These are phyloP conservation scores for Immersiella caudata DNA, from an alignment of 495 filamentous ascomycete species.

Conservation along the genomic window DNA sequence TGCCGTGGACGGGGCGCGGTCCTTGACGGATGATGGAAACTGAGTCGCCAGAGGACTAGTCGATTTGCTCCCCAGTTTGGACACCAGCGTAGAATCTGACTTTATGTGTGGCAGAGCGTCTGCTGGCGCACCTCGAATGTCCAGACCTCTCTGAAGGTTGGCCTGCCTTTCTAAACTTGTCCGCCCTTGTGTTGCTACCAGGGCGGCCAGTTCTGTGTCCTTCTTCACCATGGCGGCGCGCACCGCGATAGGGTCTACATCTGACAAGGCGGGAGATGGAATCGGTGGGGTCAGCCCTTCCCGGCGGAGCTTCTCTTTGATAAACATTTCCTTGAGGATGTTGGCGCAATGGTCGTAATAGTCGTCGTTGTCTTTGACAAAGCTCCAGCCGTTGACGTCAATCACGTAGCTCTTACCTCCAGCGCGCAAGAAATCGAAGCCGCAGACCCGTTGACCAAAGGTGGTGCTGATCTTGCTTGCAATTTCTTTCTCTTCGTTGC, in stretches of 20 bases:
- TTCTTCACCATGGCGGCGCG: conserved; percentile 39
- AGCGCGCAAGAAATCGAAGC: conserved; percentile 91
- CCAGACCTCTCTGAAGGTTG: conserved; percentile 15
- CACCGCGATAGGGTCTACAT: conserved; percentile 45
- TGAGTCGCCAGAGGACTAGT: conserved; percentile 39
- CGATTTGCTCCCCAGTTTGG: conserved; percentile 41
- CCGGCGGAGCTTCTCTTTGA: conserved; percentile 65
- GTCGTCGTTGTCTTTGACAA: conserved; percentile 98
- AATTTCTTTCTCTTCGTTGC: conserved; percentile 78
- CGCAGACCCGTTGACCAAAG: conserved; percentile 94
- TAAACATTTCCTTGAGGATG: conserved; percentile 84
- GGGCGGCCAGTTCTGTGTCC: conserved; percentile 35
- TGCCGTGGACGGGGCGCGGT: conserved; percentile 46
- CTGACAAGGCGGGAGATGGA: conserved; percentile 48
- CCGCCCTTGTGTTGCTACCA: conserved; percentile 37
- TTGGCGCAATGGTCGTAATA: conserved; percentile 91
- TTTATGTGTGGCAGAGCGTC: conserved; percentile 22
- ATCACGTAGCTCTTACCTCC: conserved; percentile 93
- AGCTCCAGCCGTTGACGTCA: conserved; percentile 99
- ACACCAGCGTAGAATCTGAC: conserved; percentile 20
- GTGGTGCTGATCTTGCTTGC: conserved; percentile 86
- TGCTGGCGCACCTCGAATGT: conserved; percentile 18
- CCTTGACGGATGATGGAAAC: conserved; percentile 36
- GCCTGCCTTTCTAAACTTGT: conserved; percentile 39
- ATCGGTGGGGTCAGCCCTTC: conserved; percentile 48